Conservation (phyloP, 768 basidiomycete species). For the Lentinula boryana region DNA sequence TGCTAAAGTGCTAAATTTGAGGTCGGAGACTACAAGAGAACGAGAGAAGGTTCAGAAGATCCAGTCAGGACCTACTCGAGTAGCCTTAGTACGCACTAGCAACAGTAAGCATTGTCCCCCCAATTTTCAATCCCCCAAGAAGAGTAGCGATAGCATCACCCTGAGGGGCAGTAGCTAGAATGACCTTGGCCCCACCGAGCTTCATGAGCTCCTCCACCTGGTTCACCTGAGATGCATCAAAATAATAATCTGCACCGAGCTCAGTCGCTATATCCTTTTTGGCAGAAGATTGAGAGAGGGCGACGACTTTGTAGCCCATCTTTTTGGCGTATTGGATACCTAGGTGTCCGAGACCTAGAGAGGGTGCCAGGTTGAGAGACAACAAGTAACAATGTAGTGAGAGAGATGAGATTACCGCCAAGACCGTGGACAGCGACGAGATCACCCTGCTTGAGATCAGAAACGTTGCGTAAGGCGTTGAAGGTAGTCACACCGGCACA, state of each 20-base stretch:
- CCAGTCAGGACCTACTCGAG: no score
- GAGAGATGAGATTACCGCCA: background rate
- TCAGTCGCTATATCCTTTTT: background rate
- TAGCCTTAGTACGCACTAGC: background rate
- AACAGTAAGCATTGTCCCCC: background rate
- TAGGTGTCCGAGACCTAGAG: background rate
- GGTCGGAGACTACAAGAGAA: background rate
- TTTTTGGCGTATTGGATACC: slow-evolving; percentile 1
- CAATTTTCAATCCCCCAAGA: background rate
- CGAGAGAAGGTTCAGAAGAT: background rate
- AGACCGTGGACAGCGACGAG: background rate
- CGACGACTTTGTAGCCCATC: background rate
- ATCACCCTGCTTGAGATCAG: background rate
- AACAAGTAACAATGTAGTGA: no score
- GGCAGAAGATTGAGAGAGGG: background rate
- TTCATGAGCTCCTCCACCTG: slow-evolving; percentile 3
- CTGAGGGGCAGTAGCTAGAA: background rate
- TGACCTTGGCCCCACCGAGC: background rate
- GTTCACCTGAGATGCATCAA: background rate
- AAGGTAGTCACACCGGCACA: slow-evolving; percentile 1
- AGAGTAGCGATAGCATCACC: background rate
- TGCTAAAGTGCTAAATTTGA: background rate
- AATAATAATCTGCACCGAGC: background rate
- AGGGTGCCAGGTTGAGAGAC: no score
- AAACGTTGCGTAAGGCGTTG: background rate